Evolutionary conservation across 176 grass and related monocot genomes (phyloP).

Genomic region (Paspalum notatum): DNA sequence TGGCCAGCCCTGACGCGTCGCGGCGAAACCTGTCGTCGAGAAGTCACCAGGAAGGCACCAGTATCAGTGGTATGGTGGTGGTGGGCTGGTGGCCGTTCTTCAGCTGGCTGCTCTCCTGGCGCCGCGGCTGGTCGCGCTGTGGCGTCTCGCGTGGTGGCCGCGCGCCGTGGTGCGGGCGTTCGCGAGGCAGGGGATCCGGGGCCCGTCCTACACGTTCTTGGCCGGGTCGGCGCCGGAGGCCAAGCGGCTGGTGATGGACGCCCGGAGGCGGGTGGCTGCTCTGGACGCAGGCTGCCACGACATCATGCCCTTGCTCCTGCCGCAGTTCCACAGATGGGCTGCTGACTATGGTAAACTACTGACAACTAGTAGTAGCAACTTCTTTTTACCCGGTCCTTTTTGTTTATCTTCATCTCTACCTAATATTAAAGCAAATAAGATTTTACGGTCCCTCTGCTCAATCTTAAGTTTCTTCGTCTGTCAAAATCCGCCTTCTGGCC

Average conservation of each 20-base stretch:
- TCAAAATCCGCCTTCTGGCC: too few relatives aligned
- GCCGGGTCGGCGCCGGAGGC: conserved; percentile 43
- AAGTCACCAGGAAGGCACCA: too few relatives aligned
- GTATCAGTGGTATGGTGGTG: too few relatives aligned
- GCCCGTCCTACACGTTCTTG: conserved; percentile 43
- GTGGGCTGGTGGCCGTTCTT: too few relatives aligned
- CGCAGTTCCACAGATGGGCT: conserved; percentile 38
- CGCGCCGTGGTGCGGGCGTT: conserved; percentile 11
- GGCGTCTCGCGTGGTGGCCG: conserved; percentile 45
- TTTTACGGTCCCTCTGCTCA: too few relatives aligned
- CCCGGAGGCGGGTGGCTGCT: not conserved
- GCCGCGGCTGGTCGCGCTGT: not conserved
- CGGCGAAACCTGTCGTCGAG: too few relatives aligned
- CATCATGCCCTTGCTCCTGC: conserved; percentile 30
- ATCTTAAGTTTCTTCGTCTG: too few relatives aligned
- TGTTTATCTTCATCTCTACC: too few relatives aligned
- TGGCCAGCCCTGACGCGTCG: too few relatives aligned
- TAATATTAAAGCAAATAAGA: too few relatives aligned
- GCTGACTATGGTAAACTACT: conserved; percentile 30
- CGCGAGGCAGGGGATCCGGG: conserved; percentile 48
- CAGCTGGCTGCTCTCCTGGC: not conserved
- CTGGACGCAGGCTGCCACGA: conserved; percentile 44
- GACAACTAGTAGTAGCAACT: too few relatives aligned
- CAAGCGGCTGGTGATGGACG: conserved; percentile 11
- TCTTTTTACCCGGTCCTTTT: too few relatives aligned